A percentile compares a stretch with the other conserved stretches of the same genome.
Evolutionary conservation across 305 asterid species (phyloP).

Genomic region (Salvia sclarea): DNA sequence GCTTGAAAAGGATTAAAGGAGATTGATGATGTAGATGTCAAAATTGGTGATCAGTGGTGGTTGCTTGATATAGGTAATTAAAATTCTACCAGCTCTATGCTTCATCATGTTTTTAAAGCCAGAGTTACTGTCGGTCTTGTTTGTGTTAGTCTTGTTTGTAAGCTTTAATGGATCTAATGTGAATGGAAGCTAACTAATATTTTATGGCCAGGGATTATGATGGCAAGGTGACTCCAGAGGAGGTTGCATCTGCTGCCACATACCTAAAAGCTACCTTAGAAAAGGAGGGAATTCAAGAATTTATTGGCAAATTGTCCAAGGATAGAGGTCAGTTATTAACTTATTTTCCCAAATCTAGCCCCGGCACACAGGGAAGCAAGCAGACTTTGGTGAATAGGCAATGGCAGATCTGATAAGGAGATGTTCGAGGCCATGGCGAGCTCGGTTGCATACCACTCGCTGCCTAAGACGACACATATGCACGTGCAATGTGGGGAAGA

Average conservation of each 20-base stretch:
- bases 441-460: conserved; percentile 39
- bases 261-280: conserved; percentile 94
- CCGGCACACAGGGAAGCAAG: conserved; percentile 42
- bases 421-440: conserved; percentile 77
- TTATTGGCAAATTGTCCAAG: conserved; percentile 78
- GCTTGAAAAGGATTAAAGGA: conserved; percentile 98
- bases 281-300: conserved; percentile 93
- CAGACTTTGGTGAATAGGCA: conserved; percentile 79
- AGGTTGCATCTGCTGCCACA: conserved; percentile 93
- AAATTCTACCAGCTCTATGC: conserved; percentile 1
- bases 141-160: conserved; percentile 3
- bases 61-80: conserved; percentile 97
- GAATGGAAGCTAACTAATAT: conserved; percentile 20
- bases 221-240: conserved; percentile 97
- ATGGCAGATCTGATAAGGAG: conserved; percentile 83
- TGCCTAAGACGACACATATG: conserved; percentile 61
- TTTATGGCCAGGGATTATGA: conserved; percentile 72
- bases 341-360: conserved; percentile 22
- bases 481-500: conserved; percentile 85
- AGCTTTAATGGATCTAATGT: conserved; percentile 4
- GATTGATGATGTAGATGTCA: conserved; percentile 93
- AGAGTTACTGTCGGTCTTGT: too few species aligned
- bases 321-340: conserved; percentile 69
- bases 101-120: conserved; percentile 14
- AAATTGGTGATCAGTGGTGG: conserved; percentile 92